These are phyloP conservation scores for Coprinellus aureogranulatus DNA, from an alignment of 768 basidiomycete species.

Conservation along the genomic window DNA sequence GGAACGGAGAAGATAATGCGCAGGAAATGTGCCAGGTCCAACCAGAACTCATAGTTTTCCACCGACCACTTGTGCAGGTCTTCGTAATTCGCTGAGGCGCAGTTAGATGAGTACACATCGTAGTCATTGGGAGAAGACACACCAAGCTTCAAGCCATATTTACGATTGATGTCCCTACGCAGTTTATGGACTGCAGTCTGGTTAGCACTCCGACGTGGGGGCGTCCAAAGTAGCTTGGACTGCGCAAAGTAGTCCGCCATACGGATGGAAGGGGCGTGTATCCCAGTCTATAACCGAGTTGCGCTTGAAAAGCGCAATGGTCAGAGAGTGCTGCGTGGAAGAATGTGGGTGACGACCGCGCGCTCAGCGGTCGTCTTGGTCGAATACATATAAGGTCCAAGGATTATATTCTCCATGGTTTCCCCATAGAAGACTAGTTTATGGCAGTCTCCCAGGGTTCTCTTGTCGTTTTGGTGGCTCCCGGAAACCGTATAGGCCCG, in stretches of 20 bases:
- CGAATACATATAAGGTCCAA: not conserved
- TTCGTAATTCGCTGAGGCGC: slow-evolving; percentile 53
- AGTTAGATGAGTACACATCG: not conserved
- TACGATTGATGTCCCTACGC: slow-evolving; percentile 60
- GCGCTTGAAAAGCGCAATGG: not conserved
- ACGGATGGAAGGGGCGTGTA: too few species aligned
- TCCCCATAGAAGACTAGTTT: slow-evolving; percentile 1
- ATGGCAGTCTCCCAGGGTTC: too few species aligned
- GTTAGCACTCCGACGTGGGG: slow-evolving; percentile 32
- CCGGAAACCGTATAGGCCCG: not conserved
- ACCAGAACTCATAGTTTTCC: slow-evolving; percentile 64
- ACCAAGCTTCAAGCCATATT: slow-evolving; percentile 56
- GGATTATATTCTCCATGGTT: not conserved
- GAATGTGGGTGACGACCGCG: too few species aligned
- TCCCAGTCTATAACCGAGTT: not conserved
- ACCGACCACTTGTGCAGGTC: slow-evolving; percentile 71
- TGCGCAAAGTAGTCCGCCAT: slow-evolving; percentile 16
- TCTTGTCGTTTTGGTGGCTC: not conserved
- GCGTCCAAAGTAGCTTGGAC: slow-evolving; percentile 50
- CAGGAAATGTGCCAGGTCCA: slow-evolving; percentile 65
- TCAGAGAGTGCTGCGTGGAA: not conserved
- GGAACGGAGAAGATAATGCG: slow-evolving; percentile 61
- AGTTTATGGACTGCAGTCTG: slow-evolving; percentile 50
- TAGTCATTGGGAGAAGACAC: slow-evolving; percentile 19
- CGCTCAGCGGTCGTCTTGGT: not conserved